These are phyloP conservation scores for Nothopassalora personata DNA, from an alignment of 2,329 filamentous ascomycete genomes.

Conservation along the genomic window DNA sequence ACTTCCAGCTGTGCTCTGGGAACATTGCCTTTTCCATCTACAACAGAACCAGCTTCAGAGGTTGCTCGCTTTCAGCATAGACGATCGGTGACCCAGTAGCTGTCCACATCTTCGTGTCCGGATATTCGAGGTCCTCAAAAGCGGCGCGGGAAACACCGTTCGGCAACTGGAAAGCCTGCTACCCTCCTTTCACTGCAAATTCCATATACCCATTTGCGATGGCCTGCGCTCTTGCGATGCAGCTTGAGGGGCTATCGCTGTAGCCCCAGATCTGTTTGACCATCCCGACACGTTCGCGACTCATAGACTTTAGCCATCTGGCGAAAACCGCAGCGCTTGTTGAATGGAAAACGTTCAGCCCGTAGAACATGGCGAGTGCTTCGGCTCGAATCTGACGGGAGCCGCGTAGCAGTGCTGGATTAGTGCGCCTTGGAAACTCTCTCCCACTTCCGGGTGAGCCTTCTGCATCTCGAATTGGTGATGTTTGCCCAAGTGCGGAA, in stretches of 20 bases:
- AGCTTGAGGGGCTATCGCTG: no score
- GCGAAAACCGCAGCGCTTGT: neutral
- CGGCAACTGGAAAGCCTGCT: no score
- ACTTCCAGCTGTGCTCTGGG: neutral
- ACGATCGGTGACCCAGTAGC: neutral
- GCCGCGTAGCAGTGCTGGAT: neutral
- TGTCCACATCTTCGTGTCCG: neutral
- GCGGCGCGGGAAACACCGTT: neutral
- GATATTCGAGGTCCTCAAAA: neutral
- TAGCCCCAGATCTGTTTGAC: no score
- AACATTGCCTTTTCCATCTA: neutral
- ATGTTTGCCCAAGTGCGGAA: neutral
- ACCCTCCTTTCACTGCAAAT: no score
- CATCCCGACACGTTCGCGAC: neutral
- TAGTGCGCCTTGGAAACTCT: neutral
- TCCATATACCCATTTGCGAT: no score
- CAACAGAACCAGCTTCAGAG: neutral
- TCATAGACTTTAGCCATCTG: neutral
- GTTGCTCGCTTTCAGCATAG: neutral
- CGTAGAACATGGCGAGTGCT: constrained; percentile 1
- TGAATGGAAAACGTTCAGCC: neutral
- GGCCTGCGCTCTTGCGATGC: no score
- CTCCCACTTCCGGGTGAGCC: no score
- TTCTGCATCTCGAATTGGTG: neutral
- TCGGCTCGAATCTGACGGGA: neutral